Percentiles rank a stretch among this genome's conserved stretches.
Conservation (phyloP, 768 basidiomycete genomes). For the Lyophyllum atratum region DNA sequence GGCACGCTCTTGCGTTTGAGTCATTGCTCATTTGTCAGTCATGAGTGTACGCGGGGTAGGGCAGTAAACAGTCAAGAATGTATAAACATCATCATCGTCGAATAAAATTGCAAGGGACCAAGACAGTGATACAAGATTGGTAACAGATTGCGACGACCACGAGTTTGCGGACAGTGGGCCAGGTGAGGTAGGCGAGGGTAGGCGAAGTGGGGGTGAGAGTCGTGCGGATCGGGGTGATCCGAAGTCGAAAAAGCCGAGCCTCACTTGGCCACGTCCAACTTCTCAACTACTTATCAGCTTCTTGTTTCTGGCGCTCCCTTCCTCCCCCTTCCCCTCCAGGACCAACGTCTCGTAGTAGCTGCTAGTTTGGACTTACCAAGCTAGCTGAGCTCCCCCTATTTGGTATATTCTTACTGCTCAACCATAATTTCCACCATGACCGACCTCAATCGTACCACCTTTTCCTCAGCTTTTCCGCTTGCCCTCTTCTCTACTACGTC, state of each 20-base stretch:
- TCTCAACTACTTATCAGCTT: constrained; percentile 13
- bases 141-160: constrained; percentile 8
- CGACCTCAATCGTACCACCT: constrained; percentile 37
- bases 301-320: constrained; percentile 15
- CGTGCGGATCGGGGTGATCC: constrained; percentile 18
- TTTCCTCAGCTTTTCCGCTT: constrained; percentile 39
- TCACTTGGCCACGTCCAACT: constrained; percentile 16
- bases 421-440: constrained; percentile 27
- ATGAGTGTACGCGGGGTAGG: not conserved
- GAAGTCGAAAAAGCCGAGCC: constrained; percentile 18
- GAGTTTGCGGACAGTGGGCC: not conserved
- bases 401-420: constrained; percentile 21
- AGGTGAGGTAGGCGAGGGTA: not conserved
- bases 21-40: constrained; percentile 1
- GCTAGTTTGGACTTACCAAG: constrained; percentile 22
- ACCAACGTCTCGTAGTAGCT: not conserved
- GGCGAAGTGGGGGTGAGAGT: constrained; percentile 13
- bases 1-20: constrained; percentile 3
- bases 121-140: not conserved
- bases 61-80: not conserved
- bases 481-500: constrained; percentile 29
- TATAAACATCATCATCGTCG: not conserved
- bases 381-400: constrained; percentile 25
- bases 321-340: constrained; percentile 7
- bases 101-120: not conserved